A percentile compares a stretch with the other conserved stretches of the same genome.
Evolutionary conservation across 305 asterid species (phyloP).

Genomic region (Plantago coronopus): DNA sequence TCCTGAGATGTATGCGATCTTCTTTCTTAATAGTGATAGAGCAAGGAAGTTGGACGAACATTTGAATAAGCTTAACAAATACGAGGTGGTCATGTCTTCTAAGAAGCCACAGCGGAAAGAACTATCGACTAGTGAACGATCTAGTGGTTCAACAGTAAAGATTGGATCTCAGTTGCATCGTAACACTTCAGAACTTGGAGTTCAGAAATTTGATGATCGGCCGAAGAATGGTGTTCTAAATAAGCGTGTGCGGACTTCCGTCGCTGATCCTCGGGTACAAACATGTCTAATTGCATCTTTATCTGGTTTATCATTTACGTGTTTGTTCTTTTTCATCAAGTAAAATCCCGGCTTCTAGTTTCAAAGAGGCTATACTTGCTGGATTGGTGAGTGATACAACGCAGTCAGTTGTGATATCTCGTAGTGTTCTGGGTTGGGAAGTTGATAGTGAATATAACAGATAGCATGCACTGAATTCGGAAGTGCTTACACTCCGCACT

Average conservation of each 20-base stretch:
- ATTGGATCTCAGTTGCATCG: conserved; percentile 71
- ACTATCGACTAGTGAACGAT: conserved; percentile 58
- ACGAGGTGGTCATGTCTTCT: conserved; percentile 45
- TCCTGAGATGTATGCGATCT: conserved; percentile 27
- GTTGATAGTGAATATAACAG: conserved; percentile 5
- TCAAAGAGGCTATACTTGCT: too few relatives aligned
- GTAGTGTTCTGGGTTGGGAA: conserved; percentile 5
- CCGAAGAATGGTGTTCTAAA: conserved; percentile 70
- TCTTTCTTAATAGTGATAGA: conserved; percentile 63
- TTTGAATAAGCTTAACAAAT: conserved; percentile 61
- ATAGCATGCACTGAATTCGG: neutral
- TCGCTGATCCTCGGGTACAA: conserved; percentile 90
- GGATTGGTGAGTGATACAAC: neutral
- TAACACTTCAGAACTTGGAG: conserved; percentile 54
- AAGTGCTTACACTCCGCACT: neutral
- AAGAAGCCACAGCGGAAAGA: conserved; percentile 86
- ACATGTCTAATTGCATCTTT: conserved; percentile 22
- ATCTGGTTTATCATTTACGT: conserved; percentile 19
- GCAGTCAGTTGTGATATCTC: conserved; percentile 16
- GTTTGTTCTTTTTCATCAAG: neutral
- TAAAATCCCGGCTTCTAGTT: too few relatives aligned
- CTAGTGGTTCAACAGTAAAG: conserved; percentile 63
- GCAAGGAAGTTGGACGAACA: conserved; percentile 70
- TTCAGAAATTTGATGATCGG: conserved; percentile 71
- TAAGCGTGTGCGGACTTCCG: conserved; percentile 87